Percentiles rank a stretch among this genome's conserved stretches.
phyloP scores from a whole-genome alignment of 176 grass and related monocot species.

The Zizania latifolia region DNA sequence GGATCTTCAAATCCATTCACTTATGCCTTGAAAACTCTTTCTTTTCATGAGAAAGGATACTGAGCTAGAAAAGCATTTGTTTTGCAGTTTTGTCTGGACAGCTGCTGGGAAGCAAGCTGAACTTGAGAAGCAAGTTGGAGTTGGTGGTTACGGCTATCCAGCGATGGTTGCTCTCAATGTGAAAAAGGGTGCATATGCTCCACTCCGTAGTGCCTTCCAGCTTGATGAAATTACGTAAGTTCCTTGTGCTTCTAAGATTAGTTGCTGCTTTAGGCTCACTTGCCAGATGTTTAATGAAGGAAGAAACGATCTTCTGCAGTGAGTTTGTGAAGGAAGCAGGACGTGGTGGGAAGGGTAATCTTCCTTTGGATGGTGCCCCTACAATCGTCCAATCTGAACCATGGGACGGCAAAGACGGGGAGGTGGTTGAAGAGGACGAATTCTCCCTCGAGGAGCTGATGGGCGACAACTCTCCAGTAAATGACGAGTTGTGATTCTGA shows the following conservation, averaged over 20 bases:
- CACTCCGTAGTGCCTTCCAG: conserved; percentile 83
- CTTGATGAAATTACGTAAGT: conserved; percentile 71
- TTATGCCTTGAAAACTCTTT: background rate
- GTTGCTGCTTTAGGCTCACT: background rate
- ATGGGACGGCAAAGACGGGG: conserved; percentile 96
- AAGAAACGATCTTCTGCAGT: conserved; percentile 36
- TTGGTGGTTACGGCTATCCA: conserved; percentile 94
- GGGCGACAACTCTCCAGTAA: conserved; percentile 46
- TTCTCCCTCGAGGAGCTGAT: conserved; percentile 95
- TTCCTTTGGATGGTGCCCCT: conserved; percentile 53
- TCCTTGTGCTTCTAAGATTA: background rate
- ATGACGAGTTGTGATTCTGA: conserved; percentile 78
- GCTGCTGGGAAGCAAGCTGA: conserved; percentile 82
- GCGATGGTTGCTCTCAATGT: conserved; percentile 94
- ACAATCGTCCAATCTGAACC: conserved; percentile 60
- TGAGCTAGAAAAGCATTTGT: conserved; percentile 12
- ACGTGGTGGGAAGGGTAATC: conserved; percentile 81
- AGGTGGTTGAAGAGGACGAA: conserved; percentile 87
- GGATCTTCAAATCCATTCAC: background rate
- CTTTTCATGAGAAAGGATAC: conserved; percentile 2
- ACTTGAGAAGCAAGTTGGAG: conserved; percentile 84
- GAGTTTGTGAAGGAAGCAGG: conserved; percentile 96
- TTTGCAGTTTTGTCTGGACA: conserved; percentile 83
- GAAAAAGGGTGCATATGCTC: conserved; percentile 85
- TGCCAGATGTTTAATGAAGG: background rate